Evolutionary conservation across 225 moss, liverwort and hornwort species (phyloP).

Genomic region (Physcomitrellopsis africana): DNA sequence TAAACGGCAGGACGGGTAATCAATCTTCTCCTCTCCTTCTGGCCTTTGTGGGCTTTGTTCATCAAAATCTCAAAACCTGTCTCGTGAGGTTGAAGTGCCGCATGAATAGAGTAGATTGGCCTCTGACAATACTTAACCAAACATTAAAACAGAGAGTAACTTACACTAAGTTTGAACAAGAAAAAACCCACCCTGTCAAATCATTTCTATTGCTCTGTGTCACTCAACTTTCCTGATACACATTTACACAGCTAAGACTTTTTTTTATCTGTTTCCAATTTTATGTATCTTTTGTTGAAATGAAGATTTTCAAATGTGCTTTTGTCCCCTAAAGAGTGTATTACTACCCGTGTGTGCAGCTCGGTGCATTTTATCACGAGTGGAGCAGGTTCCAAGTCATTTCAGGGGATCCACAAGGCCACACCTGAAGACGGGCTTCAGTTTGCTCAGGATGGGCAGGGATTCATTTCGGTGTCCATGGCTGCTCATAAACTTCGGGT

Average conservation of each 20-base stretch:
- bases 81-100: neutral
- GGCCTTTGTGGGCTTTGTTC: neutral
- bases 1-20: slow-evolving; percentile 59
- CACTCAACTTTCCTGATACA: no score
- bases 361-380: slow-evolving; percentile 67
- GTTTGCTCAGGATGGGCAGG: slow-evolving; percentile 66
- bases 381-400: slow-evolving; percentile 78
- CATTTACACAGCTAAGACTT: no score
- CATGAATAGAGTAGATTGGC: no score
- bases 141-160: no score
- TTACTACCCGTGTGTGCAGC: slow-evolving; percentile 32
- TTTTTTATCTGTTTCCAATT: no score
- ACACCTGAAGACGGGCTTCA: slow-evolving; percentile 47
- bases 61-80: neutral
- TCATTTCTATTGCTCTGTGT: no score
- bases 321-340: neutral
- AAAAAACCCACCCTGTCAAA: no score
- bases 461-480: slow-evolving; percentile 76
- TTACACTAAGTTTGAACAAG: no score
- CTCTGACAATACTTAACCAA: no score
- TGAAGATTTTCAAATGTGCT: no score
- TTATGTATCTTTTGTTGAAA: no score
- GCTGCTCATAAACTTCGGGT: slow-evolving; percentile 40
- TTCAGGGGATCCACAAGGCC: slow-evolving; percentile 54
- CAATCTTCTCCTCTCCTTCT: neutral